Percentiles rank a stretch among this genome's conserved stretches.
These are phyloP conservation scores for Paecilomyces niveus DNA, from an alignment of 2,329 filamentous ascomycete genomes.

Conservation along the genomic window DNA sequence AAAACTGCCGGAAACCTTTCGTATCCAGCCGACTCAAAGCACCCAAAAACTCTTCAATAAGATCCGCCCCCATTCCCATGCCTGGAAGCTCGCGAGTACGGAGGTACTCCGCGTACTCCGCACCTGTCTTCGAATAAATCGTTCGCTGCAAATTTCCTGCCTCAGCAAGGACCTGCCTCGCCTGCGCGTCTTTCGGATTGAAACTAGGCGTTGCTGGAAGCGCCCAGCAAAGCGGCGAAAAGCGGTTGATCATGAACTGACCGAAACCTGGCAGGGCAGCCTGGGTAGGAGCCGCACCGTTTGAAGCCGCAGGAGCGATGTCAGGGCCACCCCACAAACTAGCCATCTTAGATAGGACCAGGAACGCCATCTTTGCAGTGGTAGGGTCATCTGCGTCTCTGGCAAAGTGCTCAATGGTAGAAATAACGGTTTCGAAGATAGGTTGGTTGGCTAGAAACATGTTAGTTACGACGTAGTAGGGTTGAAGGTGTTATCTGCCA, in stretches of 20 bases:
- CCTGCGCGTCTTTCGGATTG: constrained; percentile 79
- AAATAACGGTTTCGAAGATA: constrained; percentile 80
- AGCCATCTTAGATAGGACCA: constrained; percentile 75
- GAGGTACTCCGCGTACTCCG: constrained; percentile 59
- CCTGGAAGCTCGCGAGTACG: constrained; percentile 38
- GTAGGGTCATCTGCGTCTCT: constrained; percentile 64
- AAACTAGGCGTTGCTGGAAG: constrained; percentile 73
- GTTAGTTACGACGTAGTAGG: constrained; percentile 2
- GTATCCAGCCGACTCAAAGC: constrained; percentile 38
- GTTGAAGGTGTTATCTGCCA: constrained; percentile 2
- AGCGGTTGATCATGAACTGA: constrained; percentile 78
- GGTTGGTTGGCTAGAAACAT: constrained; percentile 62
- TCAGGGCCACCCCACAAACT: constrained; percentile 86
- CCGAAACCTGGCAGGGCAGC: constrained; percentile 75
- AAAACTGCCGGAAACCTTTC: constrained; percentile 43
- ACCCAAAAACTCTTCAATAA: constrained; percentile 41
- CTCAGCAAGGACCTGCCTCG: constrained; percentile 79
- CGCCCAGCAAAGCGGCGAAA: constrained; percentile 86
- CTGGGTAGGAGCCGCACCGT: constrained; percentile 26
- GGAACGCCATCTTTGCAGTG: constrained; percentile 69
- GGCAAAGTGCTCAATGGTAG: constrained; percentile 76
- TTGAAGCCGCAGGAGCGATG: constrained; percentile 38
- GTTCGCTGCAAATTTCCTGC: constrained; percentile 80
- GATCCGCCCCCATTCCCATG: constrained; percentile 41
- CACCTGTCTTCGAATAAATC: constrained; percentile 84